A percentile compares a stretch with the other conserved stretches of the same genome.
Conservation (phyloP, 352 stramenopile species). For the Pythium aphanidermatum region DNA sequence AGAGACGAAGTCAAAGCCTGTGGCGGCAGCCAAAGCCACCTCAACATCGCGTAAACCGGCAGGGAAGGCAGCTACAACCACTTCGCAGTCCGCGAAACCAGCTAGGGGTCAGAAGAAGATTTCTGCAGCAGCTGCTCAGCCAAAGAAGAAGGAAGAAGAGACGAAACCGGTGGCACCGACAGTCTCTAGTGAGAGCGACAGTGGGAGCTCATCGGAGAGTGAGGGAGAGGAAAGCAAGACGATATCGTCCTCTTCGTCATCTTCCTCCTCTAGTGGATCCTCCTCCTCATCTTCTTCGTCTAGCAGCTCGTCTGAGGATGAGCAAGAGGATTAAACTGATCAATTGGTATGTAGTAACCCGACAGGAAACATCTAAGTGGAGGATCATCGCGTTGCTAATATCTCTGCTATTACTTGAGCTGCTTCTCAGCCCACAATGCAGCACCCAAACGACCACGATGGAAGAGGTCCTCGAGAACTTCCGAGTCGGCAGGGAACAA, state of each 20-base stretch:
- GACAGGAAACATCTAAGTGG: too few relatives aligned
- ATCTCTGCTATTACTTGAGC: slow-evolving; percentile 2
- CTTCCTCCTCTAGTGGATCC: slow-evolving; percentile 36
- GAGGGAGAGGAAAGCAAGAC: slow-evolving; percentile 26
- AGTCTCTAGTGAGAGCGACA: slow-evolving; percentile 11
- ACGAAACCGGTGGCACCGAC: neutral
- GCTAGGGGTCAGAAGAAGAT: slow-evolving; percentile 3
- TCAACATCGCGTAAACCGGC: neutral
- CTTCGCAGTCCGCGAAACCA: neutral
- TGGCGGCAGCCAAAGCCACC: neutral
- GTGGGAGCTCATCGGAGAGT: slow-evolving; percentile 14
- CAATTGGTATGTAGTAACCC: too few relatives aligned
- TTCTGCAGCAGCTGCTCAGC: neutral
- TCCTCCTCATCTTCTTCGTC: slow-evolving; percentile 32
- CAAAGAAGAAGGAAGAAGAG: neutral
- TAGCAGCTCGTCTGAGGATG: slow-evolving; percentile 44
- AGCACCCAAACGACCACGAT: slow-evolving; percentile 42
- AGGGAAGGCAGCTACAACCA: neutral
- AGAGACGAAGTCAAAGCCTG: neutral
- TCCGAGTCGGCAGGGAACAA: slow-evolving; percentile 47
- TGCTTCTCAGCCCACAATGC: slow-evolving; percentile 35
- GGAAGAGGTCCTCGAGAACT: slow-evolving; percentile 65
- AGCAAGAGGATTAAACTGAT: slow-evolving; percentile 20
- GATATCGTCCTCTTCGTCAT: slow-evolving; percentile 43
- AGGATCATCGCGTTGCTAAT: too few relatives aligned